These are phyloP conservation scores for Tripterygium wilfordii DNA, from an alignment of 177 flowering plant species.

Conservation along the genomic window DNA sequence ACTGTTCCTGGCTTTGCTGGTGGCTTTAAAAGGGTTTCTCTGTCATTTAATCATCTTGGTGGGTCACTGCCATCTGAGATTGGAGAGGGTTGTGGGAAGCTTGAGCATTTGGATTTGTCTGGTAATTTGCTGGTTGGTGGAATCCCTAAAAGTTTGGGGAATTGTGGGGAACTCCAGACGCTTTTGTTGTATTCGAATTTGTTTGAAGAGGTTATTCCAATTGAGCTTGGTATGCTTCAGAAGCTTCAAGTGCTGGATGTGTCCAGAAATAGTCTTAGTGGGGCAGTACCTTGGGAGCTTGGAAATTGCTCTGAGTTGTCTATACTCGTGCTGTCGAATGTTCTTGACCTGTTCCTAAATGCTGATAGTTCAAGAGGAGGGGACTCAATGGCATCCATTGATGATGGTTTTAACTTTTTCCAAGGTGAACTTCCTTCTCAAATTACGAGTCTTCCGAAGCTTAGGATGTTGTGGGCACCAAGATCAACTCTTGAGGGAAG, in stretches of 20 bases:
- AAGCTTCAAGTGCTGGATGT: constrained; percentile 64
- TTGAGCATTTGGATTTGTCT: constrained; percentile 53
- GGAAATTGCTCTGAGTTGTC: constrained; percentile 50
- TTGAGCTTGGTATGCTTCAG: constrained; percentile 40
- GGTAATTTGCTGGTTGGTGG: constrained; percentile 41
- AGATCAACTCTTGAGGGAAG: constrained; percentile 57
- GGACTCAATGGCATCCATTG: constrained; percentile 12
- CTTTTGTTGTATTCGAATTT: constrained; percentile 45
- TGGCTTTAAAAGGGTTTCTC: constrained; percentile 22
- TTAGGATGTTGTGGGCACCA: constrained; percentile 82
- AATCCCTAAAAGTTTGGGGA: constrained; percentile 49
- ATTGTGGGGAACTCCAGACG: constrained; percentile 34
- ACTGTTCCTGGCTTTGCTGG: constrained; percentile 38
- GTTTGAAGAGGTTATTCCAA: constrained; percentile 50
- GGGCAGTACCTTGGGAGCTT: constrained; percentile 43
- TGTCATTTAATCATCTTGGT: constrained; percentile 43
- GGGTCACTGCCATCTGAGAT: constrained; percentile 41
- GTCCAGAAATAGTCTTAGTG: constrained; percentile 59
- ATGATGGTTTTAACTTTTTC: constrained; percentile 64
- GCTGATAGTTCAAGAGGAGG: constrained; percentile 4
- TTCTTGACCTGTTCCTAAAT: constrained; percentile 38
- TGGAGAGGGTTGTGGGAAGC: constrained; percentile 42
- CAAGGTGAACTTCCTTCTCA: constrained; percentile 64
- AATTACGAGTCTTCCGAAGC: constrained; percentile 53
- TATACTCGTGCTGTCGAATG: constrained; percentile 65